A percentile compares a stretch with the other conserved stretches of the same genome.
Conservation (phyloP, 805 yeast species). For the Vanderwaltozyma polyspora region DNA sequence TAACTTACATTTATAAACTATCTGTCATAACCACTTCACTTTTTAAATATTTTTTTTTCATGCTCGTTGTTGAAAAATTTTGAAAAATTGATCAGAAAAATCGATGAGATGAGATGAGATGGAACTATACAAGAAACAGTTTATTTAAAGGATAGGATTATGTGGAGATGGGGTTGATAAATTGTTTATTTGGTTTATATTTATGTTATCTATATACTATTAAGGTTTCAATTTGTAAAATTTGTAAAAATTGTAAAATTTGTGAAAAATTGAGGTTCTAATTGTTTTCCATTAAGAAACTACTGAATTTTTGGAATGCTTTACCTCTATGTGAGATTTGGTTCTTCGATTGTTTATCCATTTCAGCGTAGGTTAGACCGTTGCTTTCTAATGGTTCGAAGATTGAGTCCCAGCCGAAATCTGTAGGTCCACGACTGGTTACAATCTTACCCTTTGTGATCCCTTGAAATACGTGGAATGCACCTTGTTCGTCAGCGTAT, state of each 20-base stretch:
- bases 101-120: not conserved
- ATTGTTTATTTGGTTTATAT: not conserved
- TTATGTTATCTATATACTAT: too few relatives aligned
- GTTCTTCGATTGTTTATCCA: conserved; percentile 69
- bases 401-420: conserved; percentile 91
- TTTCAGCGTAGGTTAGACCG: conserved; percentile 79
- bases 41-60: not conserved
- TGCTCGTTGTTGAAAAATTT: not conserved
- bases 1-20: too few relatives aligned
- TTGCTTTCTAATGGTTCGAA: conserved; percentile 53
- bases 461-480: conserved; percentile 77
- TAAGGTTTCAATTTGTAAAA: too few relatives aligned
- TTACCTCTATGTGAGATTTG: conserved; percentile 75
- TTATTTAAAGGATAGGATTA: too few relatives aligned
- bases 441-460: conserved; percentile 74
- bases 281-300: conserved; percentile 33
- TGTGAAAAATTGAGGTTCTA: not conserved
- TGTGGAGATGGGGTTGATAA: not conserved
- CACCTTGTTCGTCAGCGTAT: conserved; percentile 75
- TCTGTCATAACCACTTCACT: not conserved
- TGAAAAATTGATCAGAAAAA: not conserved
- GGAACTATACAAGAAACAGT: too few relatives aligned
- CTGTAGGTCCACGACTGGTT: conserved; percentile 59
- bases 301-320: conserved; percentile 66
- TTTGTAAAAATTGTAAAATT: too few relatives aligned